A percentile compares a stretch with the other conserved stretches of the same genome.
Evolutionary conservation across 352 stramenopile species (phyloP).

Genomic region (Pythium sukuiense): DNA sequence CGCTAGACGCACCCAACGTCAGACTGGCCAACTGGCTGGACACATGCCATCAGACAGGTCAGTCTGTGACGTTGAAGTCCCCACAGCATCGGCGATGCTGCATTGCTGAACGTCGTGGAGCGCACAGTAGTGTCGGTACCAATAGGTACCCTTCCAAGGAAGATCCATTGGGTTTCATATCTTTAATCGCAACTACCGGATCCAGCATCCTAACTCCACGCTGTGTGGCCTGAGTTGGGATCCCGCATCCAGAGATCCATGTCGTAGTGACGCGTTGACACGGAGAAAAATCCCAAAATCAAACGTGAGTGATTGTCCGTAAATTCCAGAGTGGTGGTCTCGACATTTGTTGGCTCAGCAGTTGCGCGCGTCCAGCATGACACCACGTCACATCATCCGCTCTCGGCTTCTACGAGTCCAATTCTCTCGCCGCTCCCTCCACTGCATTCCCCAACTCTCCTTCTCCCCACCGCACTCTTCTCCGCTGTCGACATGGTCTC

Average conservation of each 20-base stretch:
- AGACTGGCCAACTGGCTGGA: no score
- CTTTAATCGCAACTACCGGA: no score
- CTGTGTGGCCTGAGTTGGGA: not conserved
- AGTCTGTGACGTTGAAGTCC: not conserved
- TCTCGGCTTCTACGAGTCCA: not conserved
- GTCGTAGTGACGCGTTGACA: not conserved
- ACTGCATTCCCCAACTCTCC: conserved; percentile 18
- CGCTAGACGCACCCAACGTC: not conserved
- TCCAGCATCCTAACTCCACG: not conserved
- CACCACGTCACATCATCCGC: not conserved
- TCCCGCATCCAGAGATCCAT: not conserved
- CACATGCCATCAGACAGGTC: no score
- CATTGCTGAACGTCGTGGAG: no score
- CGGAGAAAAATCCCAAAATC: conserved; percentile 1
- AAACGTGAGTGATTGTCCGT: conserved; percentile 21
- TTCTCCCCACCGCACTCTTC: not conserved
- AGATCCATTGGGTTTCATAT: no score
- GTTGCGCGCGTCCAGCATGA: not conserved
- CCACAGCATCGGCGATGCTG: not conserved
- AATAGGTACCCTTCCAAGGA: no score
- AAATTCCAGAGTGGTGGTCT: conserved; percentile 16
- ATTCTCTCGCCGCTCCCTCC: not conserved
- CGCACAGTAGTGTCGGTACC: no score
- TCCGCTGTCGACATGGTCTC: conserved; percentile 10
- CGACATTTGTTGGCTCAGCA: not conserved